Evolutionary conservation across 1,284 basidiomycete species (phyloP).

Genomic region (Trametes polyzona): DNA sequence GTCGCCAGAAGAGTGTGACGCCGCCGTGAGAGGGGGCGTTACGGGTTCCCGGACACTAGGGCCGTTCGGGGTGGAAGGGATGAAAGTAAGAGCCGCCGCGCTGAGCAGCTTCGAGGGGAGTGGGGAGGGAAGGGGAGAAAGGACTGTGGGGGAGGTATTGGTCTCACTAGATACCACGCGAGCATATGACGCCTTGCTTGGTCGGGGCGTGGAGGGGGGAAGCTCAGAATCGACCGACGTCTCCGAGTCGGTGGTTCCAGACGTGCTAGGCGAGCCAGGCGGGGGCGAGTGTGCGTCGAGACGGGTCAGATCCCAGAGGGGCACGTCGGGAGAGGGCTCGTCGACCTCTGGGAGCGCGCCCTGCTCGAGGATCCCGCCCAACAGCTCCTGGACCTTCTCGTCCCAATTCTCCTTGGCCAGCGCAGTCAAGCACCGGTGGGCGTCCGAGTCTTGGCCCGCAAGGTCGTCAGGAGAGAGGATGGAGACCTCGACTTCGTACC

Average conservation of each 20-base stretch:
- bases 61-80: constrained; percentile 28
- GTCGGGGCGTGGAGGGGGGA: constrained; percentile 33
- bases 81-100: constrained; percentile 36
- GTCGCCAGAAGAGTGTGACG: constrained; percentile 26
- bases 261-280: constrained; percentile 20
- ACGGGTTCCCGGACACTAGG: constrained; percentile 14
- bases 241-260: constrained; percentile 34
- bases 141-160: constrained; percentile 17
- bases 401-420: constrained; percentile 27
- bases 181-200: constrained; percentile 33
- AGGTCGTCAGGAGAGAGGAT: constrained; percentile 20
- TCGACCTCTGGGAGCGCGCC: constrained; percentile 22
- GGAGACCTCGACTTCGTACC: constrained; percentile 35
- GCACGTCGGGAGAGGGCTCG: constrained; percentile 16
- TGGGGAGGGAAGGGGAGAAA: constrained; percentile 34
- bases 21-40: constrained; percentile 27
- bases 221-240: constrained; percentile 34
- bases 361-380: constrained; percentile 31
- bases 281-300: constrained; percentile 20
- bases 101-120: constrained; percentile 37
- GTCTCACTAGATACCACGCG: constrained; percentile 29
- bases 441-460: constrained; percentile 1
- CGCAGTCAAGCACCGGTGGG: constrained; percentile 2
- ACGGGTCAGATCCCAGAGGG: constrained; percentile 28
- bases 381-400: constrained; percentile 27